A percentile compares a stretch with the other conserved stretches of the same genome.
These are phyloP conservation scores for Abortiporus biennis DNA, from an alignment of 1,284 basidiomycete genomes.

Conservation along the genomic window DNA sequence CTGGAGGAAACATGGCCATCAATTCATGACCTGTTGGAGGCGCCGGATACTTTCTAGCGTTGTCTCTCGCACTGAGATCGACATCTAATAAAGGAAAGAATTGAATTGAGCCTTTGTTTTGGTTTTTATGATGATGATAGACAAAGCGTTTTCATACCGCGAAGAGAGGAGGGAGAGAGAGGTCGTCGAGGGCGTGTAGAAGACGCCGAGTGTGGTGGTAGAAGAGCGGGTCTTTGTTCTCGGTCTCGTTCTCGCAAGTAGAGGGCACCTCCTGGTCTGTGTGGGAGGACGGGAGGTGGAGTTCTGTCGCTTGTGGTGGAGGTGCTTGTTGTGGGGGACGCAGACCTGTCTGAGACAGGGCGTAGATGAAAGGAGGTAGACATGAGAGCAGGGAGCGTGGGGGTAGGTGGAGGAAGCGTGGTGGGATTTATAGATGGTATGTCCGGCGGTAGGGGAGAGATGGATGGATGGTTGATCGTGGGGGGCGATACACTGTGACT, in stretches of 20 bases:
- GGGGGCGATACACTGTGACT: too few species aligned
- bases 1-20: slow-evolving; percentile 73
- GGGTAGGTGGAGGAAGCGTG: slow-evolving; percentile 12
- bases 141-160: slow-evolving; percentile 32
- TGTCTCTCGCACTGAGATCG: slow-evolving; percentile 45
- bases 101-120: too few species aligned
- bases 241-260: too few species aligned
- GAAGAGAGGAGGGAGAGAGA: slow-evolving; percentile 32
- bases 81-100: slow-evolving; percentile 38
- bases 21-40: slow-evolving; percentile 74
- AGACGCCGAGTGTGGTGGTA: slow-evolving; percentile 11
- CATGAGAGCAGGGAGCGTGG: slow-evolving; percentile 10
- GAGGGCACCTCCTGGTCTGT: too few species aligned
- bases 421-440: background rate
- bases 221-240: slow-evolving; percentile 7
- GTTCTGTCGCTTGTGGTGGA: slow-evolving; percentile 22
- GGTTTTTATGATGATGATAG: slow-evolving; percentile 6
- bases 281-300: slow-evolving; percentile 16
- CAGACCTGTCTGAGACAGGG: slow-evolving; percentile 18
- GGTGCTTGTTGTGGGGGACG: slow-evolving; percentile 21
- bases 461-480: too few species aligned
- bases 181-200: slow-evolving; percentile 18
- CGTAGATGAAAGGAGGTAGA: slow-evolving; percentile 21
- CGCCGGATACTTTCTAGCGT: slow-evolving; percentile 53
- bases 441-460: too few species aligned